These are phyloP conservation scores for Colletotrichum cereale DNA, from an alignment of 2,329 filamentous ascomycete species.

Conservation along the genomic window DNA sequence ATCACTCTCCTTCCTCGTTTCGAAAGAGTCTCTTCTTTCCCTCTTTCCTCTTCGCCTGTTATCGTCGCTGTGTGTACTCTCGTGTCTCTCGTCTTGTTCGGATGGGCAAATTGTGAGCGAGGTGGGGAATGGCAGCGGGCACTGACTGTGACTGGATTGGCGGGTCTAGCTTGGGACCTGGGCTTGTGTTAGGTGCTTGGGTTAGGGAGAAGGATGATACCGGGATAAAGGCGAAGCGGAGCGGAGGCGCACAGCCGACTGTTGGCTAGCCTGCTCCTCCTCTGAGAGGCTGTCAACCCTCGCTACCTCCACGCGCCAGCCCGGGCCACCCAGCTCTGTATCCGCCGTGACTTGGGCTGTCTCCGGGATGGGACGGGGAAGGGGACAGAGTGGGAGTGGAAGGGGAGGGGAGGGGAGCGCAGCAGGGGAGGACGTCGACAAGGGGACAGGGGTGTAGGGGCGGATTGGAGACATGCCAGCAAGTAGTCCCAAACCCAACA, in stretches of 20 bases:
- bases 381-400: constrained; percentile 17
- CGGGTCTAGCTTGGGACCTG: constrained; percentile 39
- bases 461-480: constrained; percentile 28
- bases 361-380: constrained; percentile 33
- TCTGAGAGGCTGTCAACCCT: constrained; percentile 38
- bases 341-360: constrained; percentile 31
- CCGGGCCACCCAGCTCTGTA: constrained; percentile 36
- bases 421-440: constrained; percentile 15
- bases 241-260: constrained; percentile 40
- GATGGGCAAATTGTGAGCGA: constrained; percentile 11
- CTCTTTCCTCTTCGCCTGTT: background rate
- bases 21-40: background rate
- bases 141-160: constrained; percentile 33
- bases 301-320: constrained; percentile 33
- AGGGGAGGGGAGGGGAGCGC: background rate
- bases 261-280: constrained; percentile 38
- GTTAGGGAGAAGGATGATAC: constrained; percentile 41
- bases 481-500: constrained; percentile 28
- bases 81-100: constrained; percentile 11
- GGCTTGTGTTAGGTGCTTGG: constrained; percentile 40
- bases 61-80: background rate
- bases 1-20: background rate
- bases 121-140: constrained; percentile 27
- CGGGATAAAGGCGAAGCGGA: constrained; percentile 42
- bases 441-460: constrained; percentile 23